Conservation (phyloP, 176 grass and related monocot genomes). For the Zoysia pacifica region DNA sequence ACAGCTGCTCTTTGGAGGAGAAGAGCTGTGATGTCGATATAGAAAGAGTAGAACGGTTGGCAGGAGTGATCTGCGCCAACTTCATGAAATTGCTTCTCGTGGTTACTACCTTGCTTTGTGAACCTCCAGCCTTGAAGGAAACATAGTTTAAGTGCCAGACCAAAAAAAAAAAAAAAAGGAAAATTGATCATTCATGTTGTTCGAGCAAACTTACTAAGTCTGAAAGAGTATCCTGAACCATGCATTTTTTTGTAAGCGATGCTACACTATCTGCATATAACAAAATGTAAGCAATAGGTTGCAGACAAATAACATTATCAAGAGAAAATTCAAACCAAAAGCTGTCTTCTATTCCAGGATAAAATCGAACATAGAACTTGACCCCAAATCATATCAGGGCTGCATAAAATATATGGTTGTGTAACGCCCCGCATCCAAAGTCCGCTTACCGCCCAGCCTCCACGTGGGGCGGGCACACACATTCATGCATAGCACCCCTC, state of each 20-base stretch:
- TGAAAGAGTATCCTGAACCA: conserved; percentile 38
- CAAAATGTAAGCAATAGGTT: conserved; percentile 35
- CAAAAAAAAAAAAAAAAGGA: conserved; percentile 26
- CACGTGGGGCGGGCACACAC: too few species aligned
- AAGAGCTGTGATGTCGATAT: conserved; percentile 39
- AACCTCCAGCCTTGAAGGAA: conserved; percentile 55
- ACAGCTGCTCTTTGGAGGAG: conserved; percentile 37
- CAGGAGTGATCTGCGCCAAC: conserved; percentile 69
- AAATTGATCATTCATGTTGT: conserved; percentile 28
- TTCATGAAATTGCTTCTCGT: conserved; percentile 48
- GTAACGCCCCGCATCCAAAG: too few species aligned
- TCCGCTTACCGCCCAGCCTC: too few species aligned
- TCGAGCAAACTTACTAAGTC: conserved; percentile 55
- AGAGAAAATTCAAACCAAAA: conserved; percentile 21
- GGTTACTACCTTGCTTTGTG: conserved; percentile 51
- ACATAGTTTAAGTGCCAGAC: conserved; percentile 32
- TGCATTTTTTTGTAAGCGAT: conserved; percentile 32
- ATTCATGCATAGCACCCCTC: too few species aligned
- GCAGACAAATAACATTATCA: conserved; percentile 14
- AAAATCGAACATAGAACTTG: conserved; percentile 16
- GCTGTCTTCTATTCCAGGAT: neutral
- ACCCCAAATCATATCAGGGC: conserved; percentile 29
- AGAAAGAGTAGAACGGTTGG: conserved; percentile 75
- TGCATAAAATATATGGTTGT: conserved; percentile 7
- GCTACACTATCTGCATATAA: conserved; percentile 53